These are phyloP conservation scores for Calendula officinalis DNA, from an alignment of 129 eudicot genomes.

Conservation along the genomic window DNA sequence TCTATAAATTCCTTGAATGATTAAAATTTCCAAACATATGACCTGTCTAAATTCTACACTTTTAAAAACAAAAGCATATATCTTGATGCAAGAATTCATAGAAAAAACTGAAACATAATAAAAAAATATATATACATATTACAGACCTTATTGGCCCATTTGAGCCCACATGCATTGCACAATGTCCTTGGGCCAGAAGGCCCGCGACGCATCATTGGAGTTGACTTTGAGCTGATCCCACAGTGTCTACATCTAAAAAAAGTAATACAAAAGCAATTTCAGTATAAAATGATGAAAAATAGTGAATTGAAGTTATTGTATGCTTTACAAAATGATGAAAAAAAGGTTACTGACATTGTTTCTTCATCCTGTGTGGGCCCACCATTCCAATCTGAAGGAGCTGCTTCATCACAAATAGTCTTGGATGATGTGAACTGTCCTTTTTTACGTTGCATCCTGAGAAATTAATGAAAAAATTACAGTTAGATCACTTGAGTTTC, in stretches of 20 bases:
- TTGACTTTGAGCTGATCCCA: slow-evolving; percentile 86
- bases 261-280: slow-evolving; percentile 18
- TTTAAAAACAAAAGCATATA: background rate
- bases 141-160: slow-evolving; percentile 96
- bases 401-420: slow-evolving; percentile 53
- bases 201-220: slow-evolving; percentile 99
- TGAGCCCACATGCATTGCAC: slow-evolving; percentile 97
- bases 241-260: slow-evolving; percentile 77
- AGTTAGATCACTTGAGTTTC: slow-evolving; percentile 2
- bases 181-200: slow-evolving; percentile 95
- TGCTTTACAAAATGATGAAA: background rate
- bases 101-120: background rate
- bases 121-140: background rate
- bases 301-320: background rate
- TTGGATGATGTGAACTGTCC: slow-evolving; percentile 92
- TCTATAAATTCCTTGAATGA: background rate
- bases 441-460: slow-evolving; percentile 91
- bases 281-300: slow-evolving; percentile 1
- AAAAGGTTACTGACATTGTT: slow-evolving; percentile 55
- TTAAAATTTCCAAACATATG: background rate
- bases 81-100: background rate
- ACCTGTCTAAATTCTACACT: background rate
- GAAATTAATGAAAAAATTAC: background rate
- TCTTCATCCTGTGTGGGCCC: slow-evolving; percentile 68
- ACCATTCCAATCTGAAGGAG: slow-evolving; percentile 70